Percentiles rank a stretch among this genome's conserved stretches.
These are phyloP conservation scores for Kwoniella bestiolae DNA, from an alignment of 768 basidiomycete genomes.

Conservation along the genomic window DNA sequence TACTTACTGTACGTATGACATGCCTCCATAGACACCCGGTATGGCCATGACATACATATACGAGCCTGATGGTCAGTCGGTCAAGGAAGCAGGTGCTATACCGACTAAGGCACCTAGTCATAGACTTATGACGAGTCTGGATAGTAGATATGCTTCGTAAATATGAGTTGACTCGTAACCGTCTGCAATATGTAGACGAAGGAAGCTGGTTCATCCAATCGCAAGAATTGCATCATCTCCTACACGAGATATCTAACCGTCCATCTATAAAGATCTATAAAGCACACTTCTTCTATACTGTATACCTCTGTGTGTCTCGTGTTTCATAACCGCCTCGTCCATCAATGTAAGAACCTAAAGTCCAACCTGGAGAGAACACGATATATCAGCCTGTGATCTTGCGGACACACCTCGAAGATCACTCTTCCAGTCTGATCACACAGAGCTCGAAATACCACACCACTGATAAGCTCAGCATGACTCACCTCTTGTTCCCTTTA, in stretches of 20 bases:
- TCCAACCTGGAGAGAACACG: constrained; percentile 6
- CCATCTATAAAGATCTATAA: background rate
- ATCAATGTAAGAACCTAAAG: constrained; percentile 23
- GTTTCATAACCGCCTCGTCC: too few relatives aligned
- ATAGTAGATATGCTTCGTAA: constrained; percentile 47
- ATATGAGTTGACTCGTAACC: too few relatives aligned
- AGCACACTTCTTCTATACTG: too few relatives aligned
- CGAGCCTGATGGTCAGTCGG: constrained; percentile 28
- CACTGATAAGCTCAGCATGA: too few relatives aligned
- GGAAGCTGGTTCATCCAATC: too few relatives aligned
- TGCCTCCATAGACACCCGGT: constrained; percentile 38
- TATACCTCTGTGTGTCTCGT: too few relatives aligned
- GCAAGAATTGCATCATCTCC: background rate
- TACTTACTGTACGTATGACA: background rate
- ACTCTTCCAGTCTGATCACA: background rate
- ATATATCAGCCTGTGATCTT: background rate
- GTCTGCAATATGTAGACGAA: too few relatives aligned
- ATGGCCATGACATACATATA: constrained; percentile 53
- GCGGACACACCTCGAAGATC: too few relatives aligned
- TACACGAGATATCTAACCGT: background rate
- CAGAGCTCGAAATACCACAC: too few relatives aligned
- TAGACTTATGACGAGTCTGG: constrained; percentile 40
- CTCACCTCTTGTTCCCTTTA: constrained; percentile 50
- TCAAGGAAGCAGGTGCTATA: constrained; percentile 31
- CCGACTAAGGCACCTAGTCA: constrained; percentile 45